A percentile compares a stretch with the other conserved stretches of the same genome.
phyloP scores from a whole-genome alignment of 352 stramenopile genomes.

The Pythium oligandrum region DNA sequence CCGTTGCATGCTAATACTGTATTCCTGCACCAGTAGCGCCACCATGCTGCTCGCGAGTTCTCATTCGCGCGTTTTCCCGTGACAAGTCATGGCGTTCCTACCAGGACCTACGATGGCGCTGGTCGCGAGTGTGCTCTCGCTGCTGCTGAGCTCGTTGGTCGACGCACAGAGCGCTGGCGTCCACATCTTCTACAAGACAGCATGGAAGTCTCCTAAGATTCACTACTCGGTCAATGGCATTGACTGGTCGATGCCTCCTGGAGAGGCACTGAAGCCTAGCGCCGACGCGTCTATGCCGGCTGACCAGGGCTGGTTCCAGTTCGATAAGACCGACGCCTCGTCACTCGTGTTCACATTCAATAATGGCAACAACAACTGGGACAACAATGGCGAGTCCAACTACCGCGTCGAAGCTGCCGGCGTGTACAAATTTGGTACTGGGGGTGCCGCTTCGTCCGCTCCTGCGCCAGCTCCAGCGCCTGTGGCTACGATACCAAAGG shows the following conservation, averaged over 20 bases:
- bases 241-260: conserved; percentile 27
- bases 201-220: conserved; percentile 37
- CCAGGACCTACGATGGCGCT: too few relatives aligned
- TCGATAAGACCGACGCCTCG: conserved; percentile 20
- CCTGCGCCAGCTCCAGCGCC: too few relatives aligned
- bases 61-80: too few relatives aligned
- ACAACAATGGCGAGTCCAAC: conserved; percentile 37
- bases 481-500: too few relatives aligned
- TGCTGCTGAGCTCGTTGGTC: too few relatives aligned
- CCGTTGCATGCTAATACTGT: too few relatives aligned
- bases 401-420: conserved; percentile 36
- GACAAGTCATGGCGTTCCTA: too few relatives aligned
- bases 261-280: conserved; percentile 23
- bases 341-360: conserved; percentile 37
- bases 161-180: conserved; percentile 31
- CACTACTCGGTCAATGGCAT: conserved; percentile 39
- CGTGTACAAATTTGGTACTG: too few relatives aligned
- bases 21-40: too few relatives aligned
- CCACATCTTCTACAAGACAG: conserved; percentile 42
- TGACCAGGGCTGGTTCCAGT: conserved; percentile 35
- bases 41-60: too few relatives aligned
- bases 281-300: conserved; percentile 25
- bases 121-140: too few relatives aligned
- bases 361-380: conserved; percentile 33
- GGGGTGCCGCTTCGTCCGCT: too few relatives aligned